These are phyloP conservation scores for Rubus idaeus DNA, from an alignment of 306 rosid genomes.

Conservation along the genomic window DNA sequence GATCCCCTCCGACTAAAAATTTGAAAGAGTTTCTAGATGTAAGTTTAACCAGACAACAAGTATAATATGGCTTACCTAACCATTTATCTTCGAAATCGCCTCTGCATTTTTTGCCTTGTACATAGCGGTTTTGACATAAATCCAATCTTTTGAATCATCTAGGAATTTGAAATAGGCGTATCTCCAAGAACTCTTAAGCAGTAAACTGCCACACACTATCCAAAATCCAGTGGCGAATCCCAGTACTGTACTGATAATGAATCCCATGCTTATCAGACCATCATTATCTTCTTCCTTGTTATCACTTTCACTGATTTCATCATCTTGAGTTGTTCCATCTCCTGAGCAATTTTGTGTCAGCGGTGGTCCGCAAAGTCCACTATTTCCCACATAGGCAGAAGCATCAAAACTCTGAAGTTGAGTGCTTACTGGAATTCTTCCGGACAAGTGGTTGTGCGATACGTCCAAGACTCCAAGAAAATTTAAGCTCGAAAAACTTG, in stretches of 20 bases:
- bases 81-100: background rate
- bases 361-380: background rate
- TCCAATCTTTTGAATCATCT: background rate
- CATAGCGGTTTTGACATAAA: background rate
- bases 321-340: background rate
- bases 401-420: background rate
- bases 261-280: background rate
- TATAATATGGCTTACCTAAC: no score
- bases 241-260: background rate
- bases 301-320: no score
- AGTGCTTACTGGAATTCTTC: background rate
- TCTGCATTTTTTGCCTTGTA: background rate
- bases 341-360: background rate
- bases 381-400: background rate
- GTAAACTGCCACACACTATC: background rate
- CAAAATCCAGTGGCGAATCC: constrained; percentile 23
- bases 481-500: background rate
- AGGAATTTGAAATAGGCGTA: background rate
- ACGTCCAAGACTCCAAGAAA: background rate
- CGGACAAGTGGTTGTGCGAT: background rate
- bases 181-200: constrained; percentile 13
- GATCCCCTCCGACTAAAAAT: no score
- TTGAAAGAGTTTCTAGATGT: no score
- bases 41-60: background rate
- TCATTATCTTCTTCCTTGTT: background rate